A percentile compares a stretch with the other conserved stretches of the same genome.
These are phyloP conservation scores for Amylostereum chailletii DNA, from an alignment of 1,284 basidiomycete genomes.

Conservation along the genomic window DNA sequence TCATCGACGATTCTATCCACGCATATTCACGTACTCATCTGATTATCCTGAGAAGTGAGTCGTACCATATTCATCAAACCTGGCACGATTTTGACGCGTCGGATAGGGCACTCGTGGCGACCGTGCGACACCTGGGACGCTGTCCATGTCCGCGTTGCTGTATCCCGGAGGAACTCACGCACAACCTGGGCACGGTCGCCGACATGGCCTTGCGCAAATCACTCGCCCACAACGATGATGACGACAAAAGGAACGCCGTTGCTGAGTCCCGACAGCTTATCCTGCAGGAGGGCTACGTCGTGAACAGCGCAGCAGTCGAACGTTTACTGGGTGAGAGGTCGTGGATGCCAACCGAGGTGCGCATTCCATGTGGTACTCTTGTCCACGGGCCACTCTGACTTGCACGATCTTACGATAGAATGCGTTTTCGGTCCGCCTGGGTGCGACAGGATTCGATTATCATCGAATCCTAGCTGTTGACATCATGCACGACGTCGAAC, in stretches of 20 bases:
- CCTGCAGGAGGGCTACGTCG: background rate
- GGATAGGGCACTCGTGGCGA: background rate
- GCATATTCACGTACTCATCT: constrained; percentile 14
- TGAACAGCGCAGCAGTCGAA: background rate
- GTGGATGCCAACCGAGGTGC: background rate
- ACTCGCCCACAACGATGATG: background rate
- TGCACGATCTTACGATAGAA: too few species aligned
- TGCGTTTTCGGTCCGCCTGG: background rate
- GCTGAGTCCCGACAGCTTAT: background rate
- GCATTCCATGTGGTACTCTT: background rate
- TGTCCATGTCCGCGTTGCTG: background rate
- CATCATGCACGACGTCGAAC: background rate
- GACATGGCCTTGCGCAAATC: background rate
- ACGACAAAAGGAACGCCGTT: background rate
- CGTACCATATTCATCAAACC: too few species aligned
- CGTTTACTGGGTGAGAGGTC: background rate
- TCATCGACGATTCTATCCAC: constrained; percentile 7
- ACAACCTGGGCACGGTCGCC: background rate
- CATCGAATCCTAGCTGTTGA: background rate
- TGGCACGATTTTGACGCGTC: background rate
- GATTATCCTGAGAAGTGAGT: constrained; percentile 18
- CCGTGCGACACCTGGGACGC: background rate
- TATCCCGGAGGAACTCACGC: background rate
- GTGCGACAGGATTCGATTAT: background rate
- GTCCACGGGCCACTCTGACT: fast-evolving